A percentile compares a stretch with the other conserved stretches of the same genome.
These are phyloP conservation scores for Zygoascus bituminiphila DNA, from an alignment of 805 yeast species.

Conservation along the genomic window DNA sequence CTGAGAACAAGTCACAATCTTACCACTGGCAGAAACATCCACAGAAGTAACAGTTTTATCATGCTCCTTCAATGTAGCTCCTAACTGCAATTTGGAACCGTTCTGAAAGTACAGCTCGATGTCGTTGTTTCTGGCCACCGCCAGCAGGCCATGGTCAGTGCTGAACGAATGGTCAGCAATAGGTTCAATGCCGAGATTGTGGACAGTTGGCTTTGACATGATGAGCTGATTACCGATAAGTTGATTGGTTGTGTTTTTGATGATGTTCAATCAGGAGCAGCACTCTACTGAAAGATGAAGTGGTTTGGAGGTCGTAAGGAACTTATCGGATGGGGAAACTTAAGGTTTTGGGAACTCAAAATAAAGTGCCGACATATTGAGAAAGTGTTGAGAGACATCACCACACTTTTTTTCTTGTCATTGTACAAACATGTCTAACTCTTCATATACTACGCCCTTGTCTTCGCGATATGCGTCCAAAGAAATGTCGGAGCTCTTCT, in stretches of 20 bases:
- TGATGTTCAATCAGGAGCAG: slow-evolving; percentile 26
- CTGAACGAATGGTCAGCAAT: slow-evolving; percentile 89
- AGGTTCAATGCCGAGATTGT: slow-evolving; percentile 63
- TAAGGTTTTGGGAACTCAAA: not conserved
- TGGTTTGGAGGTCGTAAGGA: not conserved
- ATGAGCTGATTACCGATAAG: not conserved
- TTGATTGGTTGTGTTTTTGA: not conserved
- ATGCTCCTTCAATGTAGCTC: slow-evolving; percentile 69
- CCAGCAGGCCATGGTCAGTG: slow-evolving; percentile 54
- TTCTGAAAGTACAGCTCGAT: slow-evolving; percentile 66
- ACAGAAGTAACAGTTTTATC: slow-evolving; percentile 93
- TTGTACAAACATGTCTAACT: slow-evolving; percentile 38
- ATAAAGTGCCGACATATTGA: not conserved
- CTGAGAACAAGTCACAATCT: slow-evolving; percentile 93
- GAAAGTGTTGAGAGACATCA: too few relatives aligned
- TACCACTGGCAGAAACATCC: slow-evolving; percentile 73
- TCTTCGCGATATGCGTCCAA: slow-evolving; percentile 96
- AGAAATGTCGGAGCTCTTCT: slow-evolving; percentile 92
- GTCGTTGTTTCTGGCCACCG: slow-evolving; percentile 69
- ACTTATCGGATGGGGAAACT: not conserved
- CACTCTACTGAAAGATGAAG: slow-evolving; percentile 26
- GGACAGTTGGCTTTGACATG: slow-evolving; percentile 11
- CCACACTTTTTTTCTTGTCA: not conserved
- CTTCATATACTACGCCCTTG: slow-evolving; percentile 83
- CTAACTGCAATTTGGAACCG: slow-evolving; percentile 46